phyloP scores from a whole-genome alignment of 2,329 filamentous ascomycete species.

The Camptophora hylomeconis region DNA sequence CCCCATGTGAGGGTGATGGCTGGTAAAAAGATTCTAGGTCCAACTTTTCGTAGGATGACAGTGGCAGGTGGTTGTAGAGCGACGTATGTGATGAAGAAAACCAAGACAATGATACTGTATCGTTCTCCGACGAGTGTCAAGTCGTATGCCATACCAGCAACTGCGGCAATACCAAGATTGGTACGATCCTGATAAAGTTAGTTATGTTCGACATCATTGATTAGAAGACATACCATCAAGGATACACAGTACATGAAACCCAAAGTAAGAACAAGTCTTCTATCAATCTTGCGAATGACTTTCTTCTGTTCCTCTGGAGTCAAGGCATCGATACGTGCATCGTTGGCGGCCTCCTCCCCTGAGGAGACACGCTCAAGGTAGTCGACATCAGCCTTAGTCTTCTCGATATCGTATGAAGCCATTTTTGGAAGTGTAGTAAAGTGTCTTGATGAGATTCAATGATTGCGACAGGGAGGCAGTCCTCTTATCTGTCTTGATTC shows the following conservation, averaged over 20 bases:
- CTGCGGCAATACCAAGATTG: slow-evolving; percentile 57
- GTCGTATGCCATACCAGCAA: slow-evolving; percentile 40
- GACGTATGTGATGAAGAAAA: slow-evolving; percentile 65
- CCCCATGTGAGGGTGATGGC: slow-evolving; percentile 27
- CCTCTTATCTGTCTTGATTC: too few species aligned
- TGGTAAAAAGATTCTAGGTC: slow-evolving; percentile 26
- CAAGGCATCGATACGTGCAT: slow-evolving; percentile 7
- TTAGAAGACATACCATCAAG: too few species aligned
- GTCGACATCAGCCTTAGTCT: too few species aligned
- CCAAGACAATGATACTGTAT: slow-evolving; percentile 50
- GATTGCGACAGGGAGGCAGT: too few species aligned
- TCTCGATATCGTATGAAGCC: too few species aligned
- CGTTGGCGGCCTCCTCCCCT: too few species aligned
- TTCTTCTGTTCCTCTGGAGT: slow-evolving; percentile 42
- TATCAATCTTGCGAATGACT: slow-evolving; percentile 59
- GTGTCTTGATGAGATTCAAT: too few species aligned
- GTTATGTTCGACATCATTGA: too few species aligned
- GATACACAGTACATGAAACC: slow-evolving; percentile 61
- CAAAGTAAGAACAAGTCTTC: slow-evolving; percentile 47
- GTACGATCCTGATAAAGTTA: too few species aligned
- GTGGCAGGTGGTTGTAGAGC: slow-evolving; percentile 61
- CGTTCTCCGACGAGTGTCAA: slow-evolving; percentile 14
- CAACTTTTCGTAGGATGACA: slow-evolving; percentile 52
- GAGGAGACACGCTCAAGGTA: too few species aligned
- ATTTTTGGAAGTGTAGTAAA: too few species aligned